phyloP scores from a whole-genome alignment of 495 filamentous ascomycete genomes.

The Penicillium taxi region DNA sequence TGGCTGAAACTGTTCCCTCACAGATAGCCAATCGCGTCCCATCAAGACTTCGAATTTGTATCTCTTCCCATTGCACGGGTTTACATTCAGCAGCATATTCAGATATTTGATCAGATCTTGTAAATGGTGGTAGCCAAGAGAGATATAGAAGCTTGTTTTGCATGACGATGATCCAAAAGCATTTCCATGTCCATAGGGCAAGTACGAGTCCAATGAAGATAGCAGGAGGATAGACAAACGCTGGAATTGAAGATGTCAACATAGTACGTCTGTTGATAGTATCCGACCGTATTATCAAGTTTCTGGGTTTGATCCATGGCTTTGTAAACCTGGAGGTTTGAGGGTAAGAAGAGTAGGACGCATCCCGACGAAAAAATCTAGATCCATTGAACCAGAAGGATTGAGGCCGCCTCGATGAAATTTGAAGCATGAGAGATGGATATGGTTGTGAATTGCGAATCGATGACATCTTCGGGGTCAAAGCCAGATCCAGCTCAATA shows the following conservation, averaged over 20 bases:
- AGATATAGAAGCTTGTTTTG: slow-evolving; percentile 85
- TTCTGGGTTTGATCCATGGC: no score
- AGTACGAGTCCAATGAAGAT: slow-evolving; percentile 61
- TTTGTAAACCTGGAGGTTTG: no score
- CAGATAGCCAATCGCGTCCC: slow-evolving; percentile 53
- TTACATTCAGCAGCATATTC: slow-evolving; percentile 51
- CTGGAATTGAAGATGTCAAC: slow-evolving; percentile 33
- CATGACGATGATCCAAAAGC: slow-evolving; percentile 68
- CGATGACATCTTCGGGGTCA: no score
- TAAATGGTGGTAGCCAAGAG: slow-evolving; percentile 58
- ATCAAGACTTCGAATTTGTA: slow-evolving; percentile 47
- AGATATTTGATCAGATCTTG: slow-evolving; percentile 44
- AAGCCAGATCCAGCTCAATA: no score
- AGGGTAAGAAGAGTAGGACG: no score
- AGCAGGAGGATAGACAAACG: slow-evolving; percentile 52
- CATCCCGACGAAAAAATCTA: no score
- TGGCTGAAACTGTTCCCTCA: slow-evolving; percentile 31
- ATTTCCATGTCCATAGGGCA: slow-evolving; percentile 70
- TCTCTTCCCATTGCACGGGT: slow-evolving; percentile 57
- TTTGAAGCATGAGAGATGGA: no score
- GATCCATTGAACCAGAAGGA: no score
- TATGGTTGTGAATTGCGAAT: no score
- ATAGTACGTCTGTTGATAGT: no score
- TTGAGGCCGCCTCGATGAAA: no score
- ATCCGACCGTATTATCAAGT: no score